Conservation (phyloP, 768 basidiomycete species). For the Clavulina sp. region DNA sequence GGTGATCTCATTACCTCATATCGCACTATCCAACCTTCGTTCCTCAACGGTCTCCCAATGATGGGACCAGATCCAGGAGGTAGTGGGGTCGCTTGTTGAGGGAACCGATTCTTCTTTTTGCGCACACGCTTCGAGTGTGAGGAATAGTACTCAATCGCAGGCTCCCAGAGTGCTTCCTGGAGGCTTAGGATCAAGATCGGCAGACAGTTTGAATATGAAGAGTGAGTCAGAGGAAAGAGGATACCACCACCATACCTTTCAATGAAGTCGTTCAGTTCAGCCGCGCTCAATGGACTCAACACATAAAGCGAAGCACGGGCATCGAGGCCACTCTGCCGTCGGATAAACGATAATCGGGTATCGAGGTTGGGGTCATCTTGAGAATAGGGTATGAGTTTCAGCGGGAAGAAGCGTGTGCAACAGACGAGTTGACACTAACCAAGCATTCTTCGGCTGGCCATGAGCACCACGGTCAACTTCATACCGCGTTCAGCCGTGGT, state of each 20-base stretch:
- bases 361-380: conserved; percentile 77
- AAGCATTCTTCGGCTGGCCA: conserved; percentile 76
- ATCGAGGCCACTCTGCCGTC: conserved; percentile 76
- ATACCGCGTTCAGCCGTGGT: conserved; percentile 68
- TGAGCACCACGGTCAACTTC: conserved; percentile 84
- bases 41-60: conserved; percentile 32
- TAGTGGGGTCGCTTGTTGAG: conserved; percentile 12
- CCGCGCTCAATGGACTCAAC: conserved; percentile 73
- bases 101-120: conserved; percentile 61
- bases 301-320: conserved; percentile 88
- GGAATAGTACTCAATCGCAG: conserved; percentile 85
- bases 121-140: conserved; percentile 83
- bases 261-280: conserved; percentile 80
- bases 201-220: background rate
- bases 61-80: conserved; percentile 3
- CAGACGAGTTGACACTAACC: conserved; percentile 32
- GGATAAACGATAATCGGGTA: conserved; percentile 64
- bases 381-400: background rate
- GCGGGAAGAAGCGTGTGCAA: background rate
- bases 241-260: conserved; percentile 33
- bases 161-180: conserved; percentile 74
- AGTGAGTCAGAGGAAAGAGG: background rate
- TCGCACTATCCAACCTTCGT: conserved; percentile 87
- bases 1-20: too few species aligned
- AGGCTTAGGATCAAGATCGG: conserved; percentile 30